Evolutionary conservation across 2,329 filamentous ascomycete genomes (phyloP).

Genomic region (Monosporascus sp.): DNA sequence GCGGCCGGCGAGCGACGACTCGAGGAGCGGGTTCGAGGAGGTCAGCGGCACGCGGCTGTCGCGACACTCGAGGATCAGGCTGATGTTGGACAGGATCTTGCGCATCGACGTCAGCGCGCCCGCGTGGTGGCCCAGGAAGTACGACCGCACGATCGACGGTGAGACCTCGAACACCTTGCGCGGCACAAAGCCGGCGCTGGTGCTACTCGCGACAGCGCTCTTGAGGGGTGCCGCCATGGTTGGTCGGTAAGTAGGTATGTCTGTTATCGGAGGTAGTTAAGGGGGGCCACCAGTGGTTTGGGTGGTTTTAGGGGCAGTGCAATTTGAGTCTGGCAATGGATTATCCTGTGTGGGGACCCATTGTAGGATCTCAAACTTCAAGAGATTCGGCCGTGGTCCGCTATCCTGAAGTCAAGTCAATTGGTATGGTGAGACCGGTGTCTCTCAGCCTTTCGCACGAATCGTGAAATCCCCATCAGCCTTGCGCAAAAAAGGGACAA

Average conservation of each 20-base stretch:
- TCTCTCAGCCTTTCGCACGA: background rate
- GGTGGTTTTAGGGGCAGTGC: background rate
- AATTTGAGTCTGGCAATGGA: background rate
- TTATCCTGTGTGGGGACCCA: conserved; percentile 4
- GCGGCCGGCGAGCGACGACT: conserved; percentile 67
- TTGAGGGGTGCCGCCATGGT: conserved; percentile 12
- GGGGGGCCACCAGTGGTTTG: background rate
- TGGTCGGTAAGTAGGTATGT: background rate
- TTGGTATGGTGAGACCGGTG: background rate
- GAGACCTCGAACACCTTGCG: conserved; percentile 69
- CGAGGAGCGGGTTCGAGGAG: conserved; percentile 85
- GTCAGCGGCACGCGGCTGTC: conserved; percentile 89
- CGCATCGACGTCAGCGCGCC: conserved; percentile 80
- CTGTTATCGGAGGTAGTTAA: background rate
- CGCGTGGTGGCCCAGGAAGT: conserved; percentile 91
- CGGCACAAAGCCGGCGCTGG: conserved; percentile 56
- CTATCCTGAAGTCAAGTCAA: background rate
- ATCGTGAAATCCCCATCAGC: background rate
- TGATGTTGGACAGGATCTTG: conserved; percentile 70
- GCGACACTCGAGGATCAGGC: conserved; percentile 89
- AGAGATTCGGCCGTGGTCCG: background rate
- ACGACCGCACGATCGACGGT: conserved; percentile 73
- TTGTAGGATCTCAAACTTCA: background rate
- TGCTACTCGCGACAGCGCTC: conserved; percentile 1
- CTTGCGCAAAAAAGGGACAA: background rate